Evolutionary conservation across 371 early-diverging fungal genomes (phyloP), one percentile per base, ranked within the genome.

Genomic region (Mortierella sp.): DNA sequence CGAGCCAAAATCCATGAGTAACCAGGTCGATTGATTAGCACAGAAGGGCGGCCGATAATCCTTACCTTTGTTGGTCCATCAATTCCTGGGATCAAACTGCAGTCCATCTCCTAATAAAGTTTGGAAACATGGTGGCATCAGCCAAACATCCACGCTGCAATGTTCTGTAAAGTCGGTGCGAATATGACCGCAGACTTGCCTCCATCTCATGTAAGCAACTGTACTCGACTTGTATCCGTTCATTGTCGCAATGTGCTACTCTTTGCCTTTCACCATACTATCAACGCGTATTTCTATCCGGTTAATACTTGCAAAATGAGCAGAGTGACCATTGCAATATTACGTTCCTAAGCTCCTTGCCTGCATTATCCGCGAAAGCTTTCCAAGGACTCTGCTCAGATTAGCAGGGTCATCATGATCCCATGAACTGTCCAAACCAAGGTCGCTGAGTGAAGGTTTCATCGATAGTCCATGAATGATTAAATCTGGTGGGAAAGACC

Each of bases 401-500:
- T 72, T 72, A 2, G 76, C 55, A 24, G 76, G 81, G 32, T 81
- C 76, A 8, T 72, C 62, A 35, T 68, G 57, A 43, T 81, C 61
- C 81, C 81, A 81, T 1, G 76, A 49, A 16, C 72, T 62, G 35
- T 81, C 81, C 35, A 81, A 59, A n/a, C 81, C 81, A 6, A 81
- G 26, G 52, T 81, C 81, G 3, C 39, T 35, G 28, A 75, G 70
- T 22, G 81, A 75, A 9, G 76, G 76, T 24, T 40, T 72, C 26
- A 62, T 51, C 18, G 55, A 22, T 2, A 58, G 20, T 20, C 81
- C 81, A 39, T 66, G 63, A 35, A 81, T 52, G 18, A 81, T 73
- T 45, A 81, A 45, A n/a, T 81, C 81, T 6, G 81, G 81, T 4
- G 81, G 81, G 55, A 81, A 81, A 0, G 81, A 68, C 81, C 81